Evolutionary conservation across 2,329 filamentous ascomycete species (phyloP).

Genomic region (Epichloe uncinata): DNA sequence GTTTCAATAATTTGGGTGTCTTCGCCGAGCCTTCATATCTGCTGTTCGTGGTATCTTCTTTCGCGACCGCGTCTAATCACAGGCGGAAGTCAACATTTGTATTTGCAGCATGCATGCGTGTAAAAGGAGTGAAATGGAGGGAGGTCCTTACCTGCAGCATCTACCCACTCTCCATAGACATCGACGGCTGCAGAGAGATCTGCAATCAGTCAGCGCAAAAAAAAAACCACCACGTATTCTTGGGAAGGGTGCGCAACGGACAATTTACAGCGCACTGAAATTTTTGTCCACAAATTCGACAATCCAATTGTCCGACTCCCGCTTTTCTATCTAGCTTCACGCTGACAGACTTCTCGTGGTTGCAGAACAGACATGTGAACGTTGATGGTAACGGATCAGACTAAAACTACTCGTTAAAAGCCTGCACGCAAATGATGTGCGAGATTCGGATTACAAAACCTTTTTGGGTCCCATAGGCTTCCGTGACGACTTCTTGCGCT

Average conservation of each 20-base stretch:
- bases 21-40: conserved; percentile 16
- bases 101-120: not conserved
- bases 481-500: conserved; percentile 83
- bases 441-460: conserved; percentile 32
- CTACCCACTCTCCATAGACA: conserved; percentile 96
- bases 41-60: conserved; percentile 23
- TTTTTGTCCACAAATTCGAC: conserved; percentile 85
- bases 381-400: conserved; percentile 60
- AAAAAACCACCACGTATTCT: not conserved
- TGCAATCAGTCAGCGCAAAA: conserved; percentile 22
- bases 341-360: conserved; percentile 84
- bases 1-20: conserved; percentile 9
- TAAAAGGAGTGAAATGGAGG: not conserved
- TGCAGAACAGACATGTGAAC: conserved; percentile 98
- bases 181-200: conserved; percentile 85
- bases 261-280: conserved; percentile 93
- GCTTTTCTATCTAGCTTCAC: conserved; percentile 92
- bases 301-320: conserved; percentile 71
- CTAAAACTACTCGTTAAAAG: conserved; percentile 21
- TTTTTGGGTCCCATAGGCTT: conserved; percentile 75
- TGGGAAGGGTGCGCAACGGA: conserved; percentile 26
- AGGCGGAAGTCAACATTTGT: not conserved
- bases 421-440: not conserved
- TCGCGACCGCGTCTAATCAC: conserved; percentile 34
- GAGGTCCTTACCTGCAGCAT: conserved; percentile 49